Conservation (phyloP, 2,329 filamentous ascomycete genomes). For the Trichoderma sp. region DNA sequence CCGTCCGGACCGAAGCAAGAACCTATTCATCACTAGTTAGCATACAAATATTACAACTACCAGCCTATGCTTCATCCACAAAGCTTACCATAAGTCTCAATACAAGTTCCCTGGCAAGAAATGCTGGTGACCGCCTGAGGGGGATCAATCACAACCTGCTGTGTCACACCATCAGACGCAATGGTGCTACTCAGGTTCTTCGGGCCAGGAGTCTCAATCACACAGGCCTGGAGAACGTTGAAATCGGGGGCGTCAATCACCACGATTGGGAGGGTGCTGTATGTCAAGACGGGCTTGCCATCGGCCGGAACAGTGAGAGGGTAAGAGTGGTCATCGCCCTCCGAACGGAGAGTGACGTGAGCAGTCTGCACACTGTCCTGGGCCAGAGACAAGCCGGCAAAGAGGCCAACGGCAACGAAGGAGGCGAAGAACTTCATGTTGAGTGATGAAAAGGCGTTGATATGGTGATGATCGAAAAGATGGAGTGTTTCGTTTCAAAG, state of each 20-base stretch:
- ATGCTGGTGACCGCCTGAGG: constrained; percentile 44
- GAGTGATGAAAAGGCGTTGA: not conserved
- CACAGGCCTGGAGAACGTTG: constrained; percentile 41
- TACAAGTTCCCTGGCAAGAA: constrained; percentile 42
- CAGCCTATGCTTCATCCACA: not conserved
- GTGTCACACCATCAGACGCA: constrained; percentile 30
- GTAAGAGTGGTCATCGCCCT: constrained; percentile 34
- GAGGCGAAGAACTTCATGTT: constrained; percentile 26
- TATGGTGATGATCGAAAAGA: not conserved
- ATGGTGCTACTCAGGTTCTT: constrained; percentile 31
- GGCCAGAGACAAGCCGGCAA: constrained; percentile 12
- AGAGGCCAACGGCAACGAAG: constrained; percentile 19
- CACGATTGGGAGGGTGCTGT: constrained; percentile 37
- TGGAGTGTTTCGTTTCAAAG: not conserved
- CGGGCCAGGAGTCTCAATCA: constrained; percentile 37
- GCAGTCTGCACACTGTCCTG: constrained; percentile 31
- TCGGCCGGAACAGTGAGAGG: constrained; percentile 42
- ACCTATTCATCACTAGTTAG: constrained; percentile 14
- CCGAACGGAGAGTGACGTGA: constrained; percentile 42
- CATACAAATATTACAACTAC: not conserved
- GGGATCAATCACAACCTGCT: constrained; percentile 44
- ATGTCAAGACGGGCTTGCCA: constrained; percentile 37
- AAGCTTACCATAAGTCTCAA: constrained; percentile 37
- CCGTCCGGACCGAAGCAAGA: constrained; percentile 37
- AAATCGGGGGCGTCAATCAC: constrained; percentile 43